These are phyloP conservation scores for Apophysomyces trapeziformis DNA, from an alignment of 371 early-diverging fungal genomes.

Conservation along the genomic window DNA sequence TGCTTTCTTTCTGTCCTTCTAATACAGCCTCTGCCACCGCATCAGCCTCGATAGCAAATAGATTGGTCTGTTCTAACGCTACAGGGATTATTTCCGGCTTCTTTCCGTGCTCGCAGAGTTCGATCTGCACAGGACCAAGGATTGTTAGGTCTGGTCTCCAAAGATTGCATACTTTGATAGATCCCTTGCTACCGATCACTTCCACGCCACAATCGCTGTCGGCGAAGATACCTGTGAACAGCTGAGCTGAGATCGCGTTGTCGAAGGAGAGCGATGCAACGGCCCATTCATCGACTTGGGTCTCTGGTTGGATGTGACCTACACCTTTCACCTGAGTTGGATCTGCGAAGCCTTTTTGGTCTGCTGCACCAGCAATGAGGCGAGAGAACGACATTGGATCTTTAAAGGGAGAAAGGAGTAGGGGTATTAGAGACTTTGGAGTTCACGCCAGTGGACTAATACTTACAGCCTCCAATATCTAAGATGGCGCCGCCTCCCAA, in stretches of 20 bases:
- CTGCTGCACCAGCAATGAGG: constrained; percentile 43
- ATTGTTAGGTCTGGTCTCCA: constrained; percentile 53
- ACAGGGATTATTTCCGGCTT: constrained; percentile 29
- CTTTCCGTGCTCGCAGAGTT: constrained; percentile 31
- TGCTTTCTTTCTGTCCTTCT: constrained; percentile 37
- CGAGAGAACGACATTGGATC: constrained; percentile 54
- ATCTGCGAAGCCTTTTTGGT: constrained; percentile 20
- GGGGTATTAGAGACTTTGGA: neutral
- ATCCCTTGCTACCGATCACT: constrained; percentile 43
- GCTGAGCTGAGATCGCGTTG: constrained; percentile 35
- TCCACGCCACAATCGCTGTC: constrained; percentile 42
- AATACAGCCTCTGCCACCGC: constrained; percentile 45
- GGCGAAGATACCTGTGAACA: constrained; percentile 48
- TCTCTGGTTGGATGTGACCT: constrained; percentile 44
- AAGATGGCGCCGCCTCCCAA: constrained; percentile 52
- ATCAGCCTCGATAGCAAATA: constrained; percentile 50
- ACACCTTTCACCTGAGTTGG: constrained; percentile 42
- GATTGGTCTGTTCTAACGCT: constrained; percentile 31
- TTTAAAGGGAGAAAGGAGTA: constrained; percentile 13
- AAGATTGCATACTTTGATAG: constrained; percentile 34
- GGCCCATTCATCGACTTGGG: constrained; percentile 53
- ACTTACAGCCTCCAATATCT: constrained; percentile 57
- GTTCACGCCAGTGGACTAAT: neutral
- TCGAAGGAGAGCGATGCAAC: constrained; percentile 44
- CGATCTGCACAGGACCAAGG: constrained; percentile 40